Percentiles rank a stretch among this genome's conserved stretches.
phyloP scores from a whole-genome alignment of 495 filamentous ascomycete genomes.

The Xylaria longipes region DNA sequence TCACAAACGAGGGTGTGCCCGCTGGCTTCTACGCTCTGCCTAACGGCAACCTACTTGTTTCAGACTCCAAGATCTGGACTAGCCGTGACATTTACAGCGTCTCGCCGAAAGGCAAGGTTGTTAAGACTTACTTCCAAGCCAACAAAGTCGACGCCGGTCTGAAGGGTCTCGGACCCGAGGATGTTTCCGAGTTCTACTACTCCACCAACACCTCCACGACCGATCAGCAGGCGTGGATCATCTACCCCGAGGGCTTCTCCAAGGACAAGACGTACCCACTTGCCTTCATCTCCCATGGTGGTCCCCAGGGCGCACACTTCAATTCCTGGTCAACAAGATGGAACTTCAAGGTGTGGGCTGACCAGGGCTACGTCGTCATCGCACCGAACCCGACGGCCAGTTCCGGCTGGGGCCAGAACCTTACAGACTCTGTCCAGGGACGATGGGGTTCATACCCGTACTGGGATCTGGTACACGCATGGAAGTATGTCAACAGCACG shows the following conservation, averaged over 20 bases:
- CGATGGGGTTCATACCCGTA: conserved; percentile 60
- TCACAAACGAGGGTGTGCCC: conserved; percentile 64
- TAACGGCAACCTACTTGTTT: conserved; percentile 59
- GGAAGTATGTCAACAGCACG: conserved; percentile 65
- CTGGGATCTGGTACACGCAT: conserved; percentile 62
- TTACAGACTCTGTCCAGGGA: conserved; percentile 68
- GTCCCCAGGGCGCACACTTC: conserved; percentile 66
- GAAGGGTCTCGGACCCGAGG: conserved; percentile 59
- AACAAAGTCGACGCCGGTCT: conserved; percentile 43
- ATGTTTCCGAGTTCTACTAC: conserved; percentile 53
- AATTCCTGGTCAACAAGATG: conserved; percentile 73
- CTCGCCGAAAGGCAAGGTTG: conserved; percentile 32
- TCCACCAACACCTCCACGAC: conserved; percentile 65
- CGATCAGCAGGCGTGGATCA: conserved; percentile 67
- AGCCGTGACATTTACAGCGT: conserved; percentile 57
- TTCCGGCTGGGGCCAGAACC: conserved; percentile 72
- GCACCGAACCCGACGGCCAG: conserved; percentile 75
- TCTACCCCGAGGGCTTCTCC: conserved; percentile 73
- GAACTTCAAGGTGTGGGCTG: conserved; percentile 78
- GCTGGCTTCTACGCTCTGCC: conserved; percentile 55
- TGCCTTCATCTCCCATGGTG: conserved; percentile 76
- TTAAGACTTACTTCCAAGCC: conserved; percentile 41
- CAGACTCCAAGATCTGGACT: conserved; percentile 63
- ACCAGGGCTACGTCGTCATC: conserved; percentile 76
- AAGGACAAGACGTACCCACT: conserved; percentile 71